A percentile compares a stretch with the other conserved stretches of the same genome.
These are phyloP conservation scores for Russula ochroleuca DNA, from an alignment of 768 basidiomycete species.

Conservation along the genomic window DNA sequence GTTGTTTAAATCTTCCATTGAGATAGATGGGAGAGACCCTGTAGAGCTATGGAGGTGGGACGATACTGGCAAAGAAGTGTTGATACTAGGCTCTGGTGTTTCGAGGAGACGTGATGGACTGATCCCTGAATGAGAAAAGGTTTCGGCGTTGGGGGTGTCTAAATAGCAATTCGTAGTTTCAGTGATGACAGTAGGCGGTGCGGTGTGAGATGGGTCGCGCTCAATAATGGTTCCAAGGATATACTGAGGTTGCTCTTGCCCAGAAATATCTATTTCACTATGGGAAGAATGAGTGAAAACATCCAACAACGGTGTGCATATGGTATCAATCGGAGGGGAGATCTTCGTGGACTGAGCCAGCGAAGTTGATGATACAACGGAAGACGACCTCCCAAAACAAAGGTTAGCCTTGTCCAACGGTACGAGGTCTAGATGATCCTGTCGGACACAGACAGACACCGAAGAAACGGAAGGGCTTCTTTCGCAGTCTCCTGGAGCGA, in stretches of 20 bases:
- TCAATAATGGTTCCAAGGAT: background rate
- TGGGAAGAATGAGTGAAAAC: background rate
- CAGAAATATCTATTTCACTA: background rate
- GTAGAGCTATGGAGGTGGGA: background rate
- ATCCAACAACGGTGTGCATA: background rate
- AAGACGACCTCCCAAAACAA: background rate
- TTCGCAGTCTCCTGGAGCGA: background rate
- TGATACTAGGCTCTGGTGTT: background rate
- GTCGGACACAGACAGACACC: background rate
- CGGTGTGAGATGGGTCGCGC: background rate
- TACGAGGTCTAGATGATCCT: background rate
- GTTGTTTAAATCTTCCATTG: slow-evolving; percentile 8
- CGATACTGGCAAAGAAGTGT: background rate
- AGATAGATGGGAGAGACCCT: slow-evolving; percentile 2
- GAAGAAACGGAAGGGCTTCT: background rate
- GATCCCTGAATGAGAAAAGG: background rate
- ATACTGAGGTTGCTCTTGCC: background rate
- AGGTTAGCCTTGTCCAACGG: slow-evolving; percentile 1
- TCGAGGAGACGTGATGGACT: background rate
- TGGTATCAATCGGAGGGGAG: background rate
- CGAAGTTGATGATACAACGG: background rate
- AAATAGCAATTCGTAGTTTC: background rate
- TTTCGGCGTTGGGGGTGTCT: background rate
- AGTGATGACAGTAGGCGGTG: background rate
- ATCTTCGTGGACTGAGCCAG: background rate